A percentile compares a stretch with the other conserved stretches of the same genome.
phyloP scores from a whole-genome alignment of 1,139 yeast genomes.

The Candida frijolesensis region DNA sequence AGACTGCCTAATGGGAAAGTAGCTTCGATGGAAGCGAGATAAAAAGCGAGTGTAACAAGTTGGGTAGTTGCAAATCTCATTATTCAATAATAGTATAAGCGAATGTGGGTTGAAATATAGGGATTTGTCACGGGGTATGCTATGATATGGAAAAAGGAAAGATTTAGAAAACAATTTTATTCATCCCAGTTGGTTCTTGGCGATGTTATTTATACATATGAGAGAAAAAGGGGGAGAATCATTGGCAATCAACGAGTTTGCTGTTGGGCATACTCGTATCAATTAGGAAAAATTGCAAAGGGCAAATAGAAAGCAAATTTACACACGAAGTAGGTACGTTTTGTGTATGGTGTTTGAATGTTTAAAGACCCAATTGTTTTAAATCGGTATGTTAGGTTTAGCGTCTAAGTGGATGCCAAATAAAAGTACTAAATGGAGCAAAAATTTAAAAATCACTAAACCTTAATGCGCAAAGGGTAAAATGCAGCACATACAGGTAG shows the following conservation, averaged over 20 bases:
- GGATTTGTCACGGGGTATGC: slow-evolving; percentile 1
- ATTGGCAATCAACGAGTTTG: too few species aligned
- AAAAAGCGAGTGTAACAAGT: slow-evolving; percentile 11
- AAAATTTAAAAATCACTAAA: neutral
- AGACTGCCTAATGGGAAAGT: slow-evolving; percentile 8
- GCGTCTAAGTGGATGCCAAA: neutral
- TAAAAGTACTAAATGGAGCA: neutral
- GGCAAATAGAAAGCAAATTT: neutral
- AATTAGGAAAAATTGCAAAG: neutral
- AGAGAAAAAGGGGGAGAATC: too few species aligned
- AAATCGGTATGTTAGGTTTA: neutral
- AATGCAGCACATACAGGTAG: neutral
- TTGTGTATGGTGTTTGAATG: slow-evolving; percentile 1
- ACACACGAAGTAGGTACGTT: neutral
- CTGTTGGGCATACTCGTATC: neutral
- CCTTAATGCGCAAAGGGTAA: neutral
- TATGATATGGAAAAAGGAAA: neutral
- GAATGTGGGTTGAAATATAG: neutral
- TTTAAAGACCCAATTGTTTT: neutral
- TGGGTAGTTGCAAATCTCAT: slow-evolving; percentile 12
- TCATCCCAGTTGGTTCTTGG: neutral
- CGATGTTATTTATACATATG: neutral
- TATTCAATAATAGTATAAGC: slow-evolving; percentile 1
- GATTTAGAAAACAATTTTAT: neutral
- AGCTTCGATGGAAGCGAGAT: slow-evolving; percentile 11